Evolutionary conservation across 1,284 basidiomycete species (phyloP).

Genomic region (Irpex sp.): DNA sequence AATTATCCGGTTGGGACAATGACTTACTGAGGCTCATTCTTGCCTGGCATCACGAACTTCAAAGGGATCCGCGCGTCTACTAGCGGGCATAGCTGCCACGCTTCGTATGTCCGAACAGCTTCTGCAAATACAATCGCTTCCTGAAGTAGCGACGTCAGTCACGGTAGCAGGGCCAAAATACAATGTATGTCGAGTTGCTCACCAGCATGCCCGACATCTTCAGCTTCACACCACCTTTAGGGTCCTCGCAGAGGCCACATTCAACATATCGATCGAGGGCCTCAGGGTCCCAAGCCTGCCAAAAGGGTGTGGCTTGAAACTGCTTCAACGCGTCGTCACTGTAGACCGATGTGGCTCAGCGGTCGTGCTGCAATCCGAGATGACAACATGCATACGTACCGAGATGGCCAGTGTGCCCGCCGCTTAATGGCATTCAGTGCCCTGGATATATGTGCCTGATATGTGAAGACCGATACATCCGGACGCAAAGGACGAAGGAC

Average conservation of each 20-base stretch:
- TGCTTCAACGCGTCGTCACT: constrained; percentile 59
- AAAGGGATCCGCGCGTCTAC: constrained; percentile 49
- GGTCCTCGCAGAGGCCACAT: constrained; percentile 50
- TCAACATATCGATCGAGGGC: constrained; percentile 69
- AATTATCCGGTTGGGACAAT: not conserved
- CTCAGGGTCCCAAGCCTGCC: constrained; percentile 67
- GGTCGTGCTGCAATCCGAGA: not conserved
- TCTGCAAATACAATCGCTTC: constrained; percentile 59
- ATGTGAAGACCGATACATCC: constrained; percentile 9
- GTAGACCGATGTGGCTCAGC: not conserved
- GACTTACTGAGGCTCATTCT: constrained; percentile 8
- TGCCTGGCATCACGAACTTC: constrained; percentile 51
- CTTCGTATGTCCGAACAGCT: constrained; percentile 35
- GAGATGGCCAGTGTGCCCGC: constrained; percentile 60
- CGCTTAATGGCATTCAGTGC: constrained; percentile 55
- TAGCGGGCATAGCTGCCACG: constrained; percentile 38
- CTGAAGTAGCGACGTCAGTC: constrained; percentile 12
- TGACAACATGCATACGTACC: constrained; percentile 33
- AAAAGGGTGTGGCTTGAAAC: constrained; percentile 65
- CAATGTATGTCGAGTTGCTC: not conserved
- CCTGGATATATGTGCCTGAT: constrained; percentile 16
- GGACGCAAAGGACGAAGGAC: constrained; percentile 46
- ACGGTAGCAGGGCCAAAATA: not conserved
- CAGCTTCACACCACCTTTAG: constrained; percentile 40
- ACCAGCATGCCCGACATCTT: constrained; percentile 59